Base-by-base conservation (phyloP, 139 green algal genomes). In the Tetraselmis chui region DNA sequence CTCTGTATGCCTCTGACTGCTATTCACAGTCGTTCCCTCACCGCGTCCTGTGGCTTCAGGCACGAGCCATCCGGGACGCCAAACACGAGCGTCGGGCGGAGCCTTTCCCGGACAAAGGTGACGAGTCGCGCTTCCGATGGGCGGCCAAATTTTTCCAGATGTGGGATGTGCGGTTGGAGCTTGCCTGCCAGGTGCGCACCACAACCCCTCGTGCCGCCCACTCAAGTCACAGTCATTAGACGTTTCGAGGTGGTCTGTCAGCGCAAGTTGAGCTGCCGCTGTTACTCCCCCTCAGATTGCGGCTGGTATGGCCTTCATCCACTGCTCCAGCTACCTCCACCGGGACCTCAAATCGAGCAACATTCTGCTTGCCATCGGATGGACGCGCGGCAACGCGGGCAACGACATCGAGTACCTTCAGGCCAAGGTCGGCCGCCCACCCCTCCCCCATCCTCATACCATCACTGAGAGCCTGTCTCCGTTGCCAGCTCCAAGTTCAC, bases 281-380 rank as follows among this genome's bases (percentile, higher is more conserved):
- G n/a, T n/a, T n/a, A n/a, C n/a, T n/a, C n/a, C n/a, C n/a, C n/a
- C n/a, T n/a, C n/a, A n/a, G n/a, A n/a, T n/a, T 5, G 91, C 91
- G 2, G 89, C 89, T 1, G 91, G 87, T 25, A 76, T 94, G 29
- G 85, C 88, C 76, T 93, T 87, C 87, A 93, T 93, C 88, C 91
- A 94, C 84, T 31, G 29, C 74, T 78, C 80, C 28, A 75, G 80
- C 76, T 80, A 89, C 27, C 59, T 90, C 5, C 87, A 92, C 84
- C 81, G 89, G 2, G 91, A 94, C 88, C 86, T 94, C 75, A 94
- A 88, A 28, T 87, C 78, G 31, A 87, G 88, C 86, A 94, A 94
- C 83, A 31, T 94, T 75, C 83, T 94, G 83, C 85, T 93, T 26
- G 85, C 89, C 74, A 78, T 83, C 59, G 83, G 83, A 27, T 29